phyloP scores from a whole-genome alignment of 495 filamentous ascomycete species.

The Hypoxylon lienhwacheense region DNA sequence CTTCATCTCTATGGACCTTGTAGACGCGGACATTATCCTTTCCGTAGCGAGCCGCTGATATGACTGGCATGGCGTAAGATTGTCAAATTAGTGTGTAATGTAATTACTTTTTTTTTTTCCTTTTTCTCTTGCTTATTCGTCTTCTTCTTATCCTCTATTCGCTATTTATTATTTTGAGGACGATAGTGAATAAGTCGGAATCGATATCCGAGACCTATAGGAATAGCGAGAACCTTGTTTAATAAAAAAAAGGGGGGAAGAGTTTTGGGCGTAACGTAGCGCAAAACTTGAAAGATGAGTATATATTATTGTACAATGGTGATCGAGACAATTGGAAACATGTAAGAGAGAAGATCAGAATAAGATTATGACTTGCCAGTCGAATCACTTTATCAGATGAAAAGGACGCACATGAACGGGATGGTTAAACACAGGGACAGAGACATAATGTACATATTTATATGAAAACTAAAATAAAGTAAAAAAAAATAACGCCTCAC shows the following conservation, averaged over 20 bases:
- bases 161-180: background rate
- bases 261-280: constrained; percentile 21
- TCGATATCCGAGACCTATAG: constrained; percentile 4
- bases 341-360: background rate
- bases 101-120: background rate
- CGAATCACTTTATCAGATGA: constrained; percentile 16
- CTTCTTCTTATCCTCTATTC: constrained; percentile 3
- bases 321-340: constrained; percentile 11
- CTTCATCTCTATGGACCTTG: constrained; percentile 82
- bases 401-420: constrained; percentile 16
- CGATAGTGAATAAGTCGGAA: constrained; percentile 8
- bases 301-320: constrained; percentile 23
- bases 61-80: constrained; percentile 52
- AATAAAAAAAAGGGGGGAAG: constrained; percentile 13
- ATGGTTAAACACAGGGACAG: background rate
- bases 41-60: constrained; percentile 80
- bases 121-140: background rate
- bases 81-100: background rate
- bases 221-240: constrained; percentile 11
- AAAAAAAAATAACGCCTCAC: background rate
- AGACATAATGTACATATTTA: constrained; percentile 13
- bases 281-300: constrained; percentile 20
- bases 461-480: constrained; percentile 10
- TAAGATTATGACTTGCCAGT: constrained; percentile 4
- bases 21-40: constrained; percentile 98